Evolutionary conservation across 2,329 filamentous ascomycete species (phyloP), one percentile per base, ranked within the genome.

Genomic region (Ophiostoma pallidulum): DNA sequence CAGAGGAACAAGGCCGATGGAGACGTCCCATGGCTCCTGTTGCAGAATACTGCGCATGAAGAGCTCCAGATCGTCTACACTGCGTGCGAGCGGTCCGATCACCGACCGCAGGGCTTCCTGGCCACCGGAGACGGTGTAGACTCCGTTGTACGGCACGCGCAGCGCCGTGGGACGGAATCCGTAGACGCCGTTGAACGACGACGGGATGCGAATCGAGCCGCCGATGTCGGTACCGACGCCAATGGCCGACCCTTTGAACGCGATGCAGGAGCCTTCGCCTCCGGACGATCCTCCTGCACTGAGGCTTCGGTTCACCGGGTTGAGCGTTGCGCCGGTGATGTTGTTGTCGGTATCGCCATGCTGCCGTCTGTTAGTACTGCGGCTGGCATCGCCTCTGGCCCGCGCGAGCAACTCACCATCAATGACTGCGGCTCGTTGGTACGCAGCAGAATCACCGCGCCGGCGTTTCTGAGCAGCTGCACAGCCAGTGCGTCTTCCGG

Each of bases 1-100:
- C 1, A 87, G 66, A n/a, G 84, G 78, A 7, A 78, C 64, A 0
- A 82, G 78, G 0, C 80, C 63, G 0, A 82, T 81, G 58, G 86
- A 82, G 69, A 69, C 51, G 75, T 64, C 1, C 83, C 83, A 87
- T 0, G 83, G 83, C 41, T 77, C 56, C 20, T 71, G 71, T 13
- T 65, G 67, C 1, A 87, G 63, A 2, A 85, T 58, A 0, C 72
- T 64, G 55, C 77, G 72, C 3, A 78, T 68, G 31, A 33, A 33
- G 6, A 33, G 31, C 31, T 33, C 31, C 31, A 33, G 31, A 13
- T 33, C 31, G 31, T 33, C 31, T 6, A 33, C 31, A 13, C 31
- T 33, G 31, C 14, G 31, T 6, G 6, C 31, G 31, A 33, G 6
- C 7, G 31, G 31, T 5, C 31, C 31, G 13, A 4, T 16, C 6